Percentiles rank a stretch among this genome's conserved stretches.
phyloP scores from a whole-genome alignment of 2,329 filamentous ascomycete genomes.

The Ophiostoma perfectum region DNA sequence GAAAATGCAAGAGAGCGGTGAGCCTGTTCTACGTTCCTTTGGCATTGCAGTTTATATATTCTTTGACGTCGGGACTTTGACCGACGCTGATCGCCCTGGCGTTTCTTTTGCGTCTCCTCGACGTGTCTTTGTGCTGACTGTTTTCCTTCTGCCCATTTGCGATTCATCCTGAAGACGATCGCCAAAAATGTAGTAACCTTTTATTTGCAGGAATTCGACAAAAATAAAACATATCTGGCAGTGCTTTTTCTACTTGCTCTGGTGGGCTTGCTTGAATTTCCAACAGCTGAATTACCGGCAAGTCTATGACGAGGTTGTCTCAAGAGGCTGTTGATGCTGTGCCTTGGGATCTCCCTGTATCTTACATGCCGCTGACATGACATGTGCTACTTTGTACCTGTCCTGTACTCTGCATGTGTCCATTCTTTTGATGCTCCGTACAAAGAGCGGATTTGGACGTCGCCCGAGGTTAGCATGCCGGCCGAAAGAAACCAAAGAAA shows the following conservation, averaged over 20 bases:
- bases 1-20: slow-evolving; percentile 1
- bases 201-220: neutral
- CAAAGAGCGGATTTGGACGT: too few relatives aligned
- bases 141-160: neutral
- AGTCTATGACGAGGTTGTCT: too few relatives aligned
- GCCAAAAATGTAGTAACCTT: neutral
- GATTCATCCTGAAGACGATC: neutral
- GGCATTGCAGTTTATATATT: neutral
- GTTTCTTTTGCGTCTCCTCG: neutral
- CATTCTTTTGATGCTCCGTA: too few relatives aligned
- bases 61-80: neutral
- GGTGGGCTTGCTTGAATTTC: neutral
- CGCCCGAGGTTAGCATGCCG: too few relatives aligned
- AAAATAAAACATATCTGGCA: neutral
- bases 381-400: too few relatives aligned
- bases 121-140: neutral
- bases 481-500: neutral
- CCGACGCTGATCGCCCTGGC: slow-evolving; percentile 3
- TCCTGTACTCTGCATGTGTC: neutral
- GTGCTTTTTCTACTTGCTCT: neutral
- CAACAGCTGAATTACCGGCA: too few relatives aligned
- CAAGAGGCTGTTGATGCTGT: too few relatives aligned
- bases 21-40: too few relatives aligned
- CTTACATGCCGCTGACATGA: neutral
- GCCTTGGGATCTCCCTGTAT: too few relatives aligned